phyloP scores from a whole-genome alignment of 176 grass and related monocot genomes.

The Alopecurus myosuroides region DNA sequence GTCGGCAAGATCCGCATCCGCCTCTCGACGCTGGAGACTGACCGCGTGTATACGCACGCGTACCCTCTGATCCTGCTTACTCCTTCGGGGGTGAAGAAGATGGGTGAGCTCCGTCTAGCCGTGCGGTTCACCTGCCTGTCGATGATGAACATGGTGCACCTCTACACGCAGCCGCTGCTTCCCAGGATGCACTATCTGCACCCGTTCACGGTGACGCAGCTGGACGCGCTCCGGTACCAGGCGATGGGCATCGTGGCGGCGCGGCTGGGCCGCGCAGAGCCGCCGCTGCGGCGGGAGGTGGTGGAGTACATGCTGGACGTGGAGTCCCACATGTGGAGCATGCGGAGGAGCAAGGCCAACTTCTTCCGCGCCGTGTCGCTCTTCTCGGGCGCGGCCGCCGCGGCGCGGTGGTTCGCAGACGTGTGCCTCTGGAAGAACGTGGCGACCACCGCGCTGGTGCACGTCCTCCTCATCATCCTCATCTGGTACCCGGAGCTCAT shows the following conservation, averaged over 20 bases:
- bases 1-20: slow-evolving; percentile 91
- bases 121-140: slow-evolving; percentile 81
- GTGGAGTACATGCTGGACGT: slow-evolving; percentile 97
- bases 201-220: slow-evolving; percentile 73
- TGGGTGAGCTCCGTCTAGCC: slow-evolving; percentile 86
- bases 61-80: slow-evolving; percentile 76
- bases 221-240: slow-evolving; percentile 77
- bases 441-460: slow-evolving; percentile 67
- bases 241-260: slow-evolving; percentile 73
- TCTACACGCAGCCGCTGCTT: slow-evolving; percentile 77
- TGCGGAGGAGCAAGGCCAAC: slow-evolving; percentile 95
- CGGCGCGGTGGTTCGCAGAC: slow-evolving; percentile 58
- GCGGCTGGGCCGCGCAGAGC: slow-evolving; percentile 64
- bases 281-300: slow-evolving; percentile 72
- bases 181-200: slow-evolving; percentile 90
- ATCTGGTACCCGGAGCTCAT: slow-evolving; percentile 91
- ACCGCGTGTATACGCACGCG: slow-evolving; percentile 75
- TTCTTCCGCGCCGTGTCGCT: slow-evolving; percentile 81
- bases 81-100: slow-evolving; percentile 86
- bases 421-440: slow-evolving; percentile 85
- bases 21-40: slow-evolving; percentile 77
- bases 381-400: slow-evolving; percentile 39
- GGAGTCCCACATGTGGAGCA: slow-evolving; percentile 97
- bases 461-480: slow-evolving; percentile 78
- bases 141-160: slow-evolving; percentile 73